Evolutionary conservation across 805 yeast genomes (phyloP).

Genomic region (Limtongozyma cylindracea): DNA sequence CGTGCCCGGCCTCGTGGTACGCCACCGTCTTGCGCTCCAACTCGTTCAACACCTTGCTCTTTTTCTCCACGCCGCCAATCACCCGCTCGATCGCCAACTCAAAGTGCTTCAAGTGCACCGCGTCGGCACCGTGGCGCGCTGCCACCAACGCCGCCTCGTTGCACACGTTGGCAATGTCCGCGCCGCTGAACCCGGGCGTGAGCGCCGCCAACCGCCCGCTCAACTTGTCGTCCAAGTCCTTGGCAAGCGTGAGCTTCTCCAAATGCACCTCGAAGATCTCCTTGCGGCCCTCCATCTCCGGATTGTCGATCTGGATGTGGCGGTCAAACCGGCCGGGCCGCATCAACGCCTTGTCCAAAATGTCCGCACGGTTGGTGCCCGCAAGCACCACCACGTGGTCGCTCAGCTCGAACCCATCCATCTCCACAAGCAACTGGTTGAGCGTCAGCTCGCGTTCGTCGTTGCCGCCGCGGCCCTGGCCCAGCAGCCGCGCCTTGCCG

Average conservation of each 20-base stretch:
- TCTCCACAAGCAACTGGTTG: constrained; percentile 79
- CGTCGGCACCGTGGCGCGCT: constrained; percentile 44
- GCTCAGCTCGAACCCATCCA: constrained; percentile 80
- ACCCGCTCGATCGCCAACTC: constrained; percentile 89
- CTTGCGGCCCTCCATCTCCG: constrained; percentile 76
- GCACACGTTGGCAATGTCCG: constrained; percentile 86
- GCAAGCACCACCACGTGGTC: constrained; percentile 88
- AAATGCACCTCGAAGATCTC: constrained; percentile 70
- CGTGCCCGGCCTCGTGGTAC: constrained; percentile 93
- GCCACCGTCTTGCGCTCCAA: constrained; percentile 75
- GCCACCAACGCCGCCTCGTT: constrained; percentile 90
- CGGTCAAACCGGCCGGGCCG: constrained; percentile 94
- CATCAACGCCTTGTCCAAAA: constrained; percentile 67
- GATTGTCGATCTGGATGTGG: constrained; percentile 66
- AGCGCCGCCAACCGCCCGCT: constrained; percentile 74
- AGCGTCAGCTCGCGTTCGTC: constrained; percentile 88
- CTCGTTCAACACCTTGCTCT: constrained; percentile 50
- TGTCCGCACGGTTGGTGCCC: constrained; percentile 86
- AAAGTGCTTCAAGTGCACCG: constrained; percentile 47
- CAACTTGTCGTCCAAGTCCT: constrained; percentile 24
- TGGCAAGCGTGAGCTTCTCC: constrained; percentile 24
- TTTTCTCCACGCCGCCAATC: constrained; percentile 81
- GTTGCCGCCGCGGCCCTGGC: constrained; percentile 44
- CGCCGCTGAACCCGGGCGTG: constrained; percentile 93
- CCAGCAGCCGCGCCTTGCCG: constrained; percentile 62